Percentiles rank a stretch among this genome's conserved stretches.
Conservation (phyloP, 805 yeast species). For the Jamesozyma spencerorum region DNA sequence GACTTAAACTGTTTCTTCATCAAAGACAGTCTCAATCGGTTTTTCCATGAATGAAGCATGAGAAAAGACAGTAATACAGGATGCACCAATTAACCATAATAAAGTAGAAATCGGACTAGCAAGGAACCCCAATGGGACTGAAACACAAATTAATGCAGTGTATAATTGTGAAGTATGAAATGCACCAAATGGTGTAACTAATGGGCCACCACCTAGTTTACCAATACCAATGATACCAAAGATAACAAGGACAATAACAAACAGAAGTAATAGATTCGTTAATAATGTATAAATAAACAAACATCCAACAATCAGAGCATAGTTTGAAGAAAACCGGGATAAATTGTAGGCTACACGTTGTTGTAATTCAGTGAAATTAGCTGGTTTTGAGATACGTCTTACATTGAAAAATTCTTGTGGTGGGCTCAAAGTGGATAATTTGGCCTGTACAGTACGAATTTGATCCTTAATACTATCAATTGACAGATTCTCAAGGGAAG, state of each 20-base stretch:
- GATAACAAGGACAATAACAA: conserved; percentile 66
- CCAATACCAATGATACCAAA: conserved; percentile 74
- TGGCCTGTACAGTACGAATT: conserved; percentile 46
- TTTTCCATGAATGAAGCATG: conserved; percentile 92
- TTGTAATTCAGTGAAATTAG: conserved; percentile 80
- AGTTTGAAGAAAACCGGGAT: conserved; percentile 81
- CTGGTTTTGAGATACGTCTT: conserved; percentile 84
- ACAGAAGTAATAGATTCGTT: conserved; percentile 74
- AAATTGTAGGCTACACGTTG: conserved; percentile 80
- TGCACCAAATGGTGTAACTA: conserved; percentile 63
- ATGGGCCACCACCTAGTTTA: conserved; percentile 72
- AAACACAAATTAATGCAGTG: conserved; percentile 67
- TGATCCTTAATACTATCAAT: conserved; percentile 34
- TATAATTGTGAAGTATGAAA: conserved; percentile 73
- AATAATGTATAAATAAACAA: conserved; percentile 77
- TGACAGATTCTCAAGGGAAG: conserved; percentile 24
- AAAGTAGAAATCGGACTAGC: conserved; percentile 86
- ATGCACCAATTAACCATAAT: conserved; percentile 86
- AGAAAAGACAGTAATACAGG: conserved; percentile 64
- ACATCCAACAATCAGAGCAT: conserved; percentile 59
- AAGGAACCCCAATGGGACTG: conserved; percentile 72
- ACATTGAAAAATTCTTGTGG: conserved; percentile 91
- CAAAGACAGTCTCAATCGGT: conserved; percentile 90
- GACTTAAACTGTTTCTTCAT: conserved; percentile 47
- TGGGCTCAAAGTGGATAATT: conserved; percentile 67